Base-by-base conservation (phyloP, 805 yeast genomes). In the Saturnispora hagleri region DNA sequence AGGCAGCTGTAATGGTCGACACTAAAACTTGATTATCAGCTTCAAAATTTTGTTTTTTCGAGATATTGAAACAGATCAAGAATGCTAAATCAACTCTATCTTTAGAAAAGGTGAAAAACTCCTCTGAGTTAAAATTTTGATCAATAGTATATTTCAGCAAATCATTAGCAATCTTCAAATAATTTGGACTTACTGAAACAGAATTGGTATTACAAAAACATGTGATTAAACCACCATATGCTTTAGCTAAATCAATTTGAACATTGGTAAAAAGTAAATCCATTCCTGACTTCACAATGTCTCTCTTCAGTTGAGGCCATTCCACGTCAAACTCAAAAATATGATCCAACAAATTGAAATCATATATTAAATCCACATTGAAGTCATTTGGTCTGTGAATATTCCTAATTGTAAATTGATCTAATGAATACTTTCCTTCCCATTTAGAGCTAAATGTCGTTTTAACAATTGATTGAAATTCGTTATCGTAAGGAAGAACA, bases 161-260 rank as follows among this genome's bases (percentile, higher is more conserved):
- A 28, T 72, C 66, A 8, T 72, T 61, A 0, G 80, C 81, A 5
- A 44, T 74, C 60, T 8, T 66, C 66, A 59, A 68, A 58, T 57
- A 66, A 7, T 51, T 34, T 0, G 53, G 3, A 43, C 52, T 54
- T 8, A 73, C 54, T 4, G 68, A 65, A 0, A 56, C 53, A 1
- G 63, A 60, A 22, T 63, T 64, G 44, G 69, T 71, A 55, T 80
- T 76, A 53, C 85, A 75, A 59, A 70, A 82, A 0, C 91, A 79
- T 0, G 91, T 81, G 22, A 88, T 55, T 34, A 89, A 69, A 1
- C 93, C 89, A 47, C 91, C 89, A 76, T 87, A 81, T 0, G 95
- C 77, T 58, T 83, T 84, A 3, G 88, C 84, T 20, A 86, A 77
- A 4, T 79, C 71, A 15, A 82, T 71, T 60, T 89, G 95, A 1